Evolutionary conservation across 495 filamentous ascomycete genomes (phyloP), one percentile per base, ranked within the genome.

Genomic region (Talaromyces trachyspermus): DNA sequence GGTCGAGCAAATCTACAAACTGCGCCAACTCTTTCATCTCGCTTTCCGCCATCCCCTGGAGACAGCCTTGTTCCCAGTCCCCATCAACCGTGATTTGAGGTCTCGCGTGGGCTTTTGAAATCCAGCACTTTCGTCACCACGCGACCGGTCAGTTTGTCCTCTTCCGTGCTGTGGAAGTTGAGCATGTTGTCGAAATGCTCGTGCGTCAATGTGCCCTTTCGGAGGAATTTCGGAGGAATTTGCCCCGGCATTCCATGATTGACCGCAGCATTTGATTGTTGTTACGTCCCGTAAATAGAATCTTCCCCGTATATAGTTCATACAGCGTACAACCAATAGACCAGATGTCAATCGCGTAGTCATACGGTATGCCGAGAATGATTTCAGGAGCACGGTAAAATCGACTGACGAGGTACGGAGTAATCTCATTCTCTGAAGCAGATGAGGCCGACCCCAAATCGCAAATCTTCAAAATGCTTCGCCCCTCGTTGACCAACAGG

Each of bases 351-450:
- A 97, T 88, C 24, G 86, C 88, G 59, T 88, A 94, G 63, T 95
- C 89, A 62, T 90, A 95, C 18, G 83, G 83, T 66, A 95, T 85
- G n/a, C 91, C 92, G 1, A 97, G 78, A 45, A 98, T 95, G 60
- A 98, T 88, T 64, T 98, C 92, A 2, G 92, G 92, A 2, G 94
- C 92, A 40, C 92, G 84, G 66, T 98, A 98, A 67, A 95, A 98
- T 39, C 92, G 83, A 68, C 88, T 95, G 61, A 95, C 89, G 12
- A 97, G 81, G 57, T 96, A 97, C 15, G 87, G 88, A 1, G 88
- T 90, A 49, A 91, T 88, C 56, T 95, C 89, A 48, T 85, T 91
- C 24, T 97, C 92, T 10, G 84, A 84, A 19, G 82, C 83, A 56
- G 95, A 86, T 22, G 87, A 89, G 12, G 92, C 94, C 15, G 94